These are phyloP conservation scores for Rhodotorula sp. DNA, from an alignment of 1,284 basidiomycete genomes.

Conservation along the genomic window DNA sequence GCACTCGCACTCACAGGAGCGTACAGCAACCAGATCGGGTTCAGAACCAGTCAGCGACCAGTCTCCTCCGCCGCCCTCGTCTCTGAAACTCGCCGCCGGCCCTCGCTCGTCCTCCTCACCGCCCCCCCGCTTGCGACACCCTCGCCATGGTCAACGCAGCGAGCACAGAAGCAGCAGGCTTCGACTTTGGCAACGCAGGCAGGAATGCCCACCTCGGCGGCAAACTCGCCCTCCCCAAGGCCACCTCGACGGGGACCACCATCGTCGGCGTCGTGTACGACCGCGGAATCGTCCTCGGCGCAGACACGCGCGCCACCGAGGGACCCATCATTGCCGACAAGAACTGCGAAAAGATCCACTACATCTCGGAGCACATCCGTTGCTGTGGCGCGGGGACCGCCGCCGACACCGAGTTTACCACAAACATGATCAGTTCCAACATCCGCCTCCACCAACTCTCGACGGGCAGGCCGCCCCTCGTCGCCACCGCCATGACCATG, in stretches of 20 bases:
- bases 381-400: conserved; percentile 99
- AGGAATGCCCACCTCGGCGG: conserved; percentile 36
- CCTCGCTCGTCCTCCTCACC: neutral
- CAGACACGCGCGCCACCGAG: conserved; percentile 70
- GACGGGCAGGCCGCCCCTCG: conserved; percentile 79
- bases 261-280: conserved; percentile 91
- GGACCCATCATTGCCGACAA: conserved; percentile 97
- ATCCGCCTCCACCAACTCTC: conserved; percentile 84
- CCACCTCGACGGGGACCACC: conserved; percentile 66
- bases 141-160: conserved; percentile 5
- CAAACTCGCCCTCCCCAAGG: conserved; percentile 35
- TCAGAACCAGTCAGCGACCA: too few relatives aligned
- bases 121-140: neutral
- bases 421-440: conserved; percentile 87
- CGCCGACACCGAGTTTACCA: conserved; percentile 47
- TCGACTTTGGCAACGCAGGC: conserved; percentile 39
- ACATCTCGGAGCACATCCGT: conserved; percentile 86
- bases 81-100: neutral
- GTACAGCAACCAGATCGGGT: too few relatives aligned
- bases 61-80: neutral
- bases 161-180: conserved; percentile 18
- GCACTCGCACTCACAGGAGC: too few relatives aligned
- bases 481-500: conserved; percentile 98
- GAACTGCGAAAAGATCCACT: conserved; percentile 99
- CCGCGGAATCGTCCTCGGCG: conserved; percentile 84